A percentile compares a stretch with the other conserved stretches of the same genome.
Conservation (phyloP, 371 early-diverging fungal species). For the Chytridium lagenaria region DNA sequence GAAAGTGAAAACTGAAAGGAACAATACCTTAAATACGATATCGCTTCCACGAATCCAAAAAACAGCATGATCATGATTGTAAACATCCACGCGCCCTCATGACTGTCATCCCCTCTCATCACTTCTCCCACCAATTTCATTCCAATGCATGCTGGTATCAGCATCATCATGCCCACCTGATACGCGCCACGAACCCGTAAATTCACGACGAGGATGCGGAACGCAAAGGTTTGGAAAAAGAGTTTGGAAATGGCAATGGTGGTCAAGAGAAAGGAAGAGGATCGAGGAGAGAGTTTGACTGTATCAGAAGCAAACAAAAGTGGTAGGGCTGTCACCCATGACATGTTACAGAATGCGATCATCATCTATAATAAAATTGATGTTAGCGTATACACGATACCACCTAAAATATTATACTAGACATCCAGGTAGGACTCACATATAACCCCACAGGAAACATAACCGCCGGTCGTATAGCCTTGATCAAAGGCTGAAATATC, state of each 20-base stretch:
- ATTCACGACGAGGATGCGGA: conserved; percentile 20
- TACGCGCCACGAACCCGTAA: conserved; percentile 28
- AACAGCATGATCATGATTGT: conserved; percentile 27
- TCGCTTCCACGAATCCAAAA: conserved; percentile 46
- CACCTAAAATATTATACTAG: not conserved
- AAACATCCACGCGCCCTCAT: conserved; percentile 9
- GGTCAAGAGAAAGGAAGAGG: conserved; percentile 37
- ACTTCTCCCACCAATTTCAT: conserved; percentile 13
- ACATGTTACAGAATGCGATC: conserved; percentile 51
- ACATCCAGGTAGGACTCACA: conserved; percentile 41
- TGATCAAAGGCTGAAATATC: conserved; percentile 5
- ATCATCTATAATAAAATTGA: conserved; percentile 18
- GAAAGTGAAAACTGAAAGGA: not conserved
- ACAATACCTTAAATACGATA: conserved; percentile 42
- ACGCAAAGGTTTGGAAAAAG: conserved; percentile 39
- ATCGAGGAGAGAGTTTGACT: conserved; percentile 20
- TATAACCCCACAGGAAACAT: conserved; percentile 44
- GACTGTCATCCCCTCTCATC: conserved; percentile 19
- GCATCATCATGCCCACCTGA: conserved; percentile 34
- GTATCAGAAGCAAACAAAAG: conserved; percentile 44
- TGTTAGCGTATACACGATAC: not conserved
- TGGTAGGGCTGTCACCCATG: conserved; percentile 46
- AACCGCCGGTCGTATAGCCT: conserved; percentile 31
- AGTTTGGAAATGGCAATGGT: conserved; percentile 47
- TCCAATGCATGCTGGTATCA: conserved; percentile 28